Evolutionary conservation across 176 grass and related monocot genomes (phyloP), one percentile per base, ranked within the genome.

Genomic region (Puccinellia tenuiflora): DNA sequence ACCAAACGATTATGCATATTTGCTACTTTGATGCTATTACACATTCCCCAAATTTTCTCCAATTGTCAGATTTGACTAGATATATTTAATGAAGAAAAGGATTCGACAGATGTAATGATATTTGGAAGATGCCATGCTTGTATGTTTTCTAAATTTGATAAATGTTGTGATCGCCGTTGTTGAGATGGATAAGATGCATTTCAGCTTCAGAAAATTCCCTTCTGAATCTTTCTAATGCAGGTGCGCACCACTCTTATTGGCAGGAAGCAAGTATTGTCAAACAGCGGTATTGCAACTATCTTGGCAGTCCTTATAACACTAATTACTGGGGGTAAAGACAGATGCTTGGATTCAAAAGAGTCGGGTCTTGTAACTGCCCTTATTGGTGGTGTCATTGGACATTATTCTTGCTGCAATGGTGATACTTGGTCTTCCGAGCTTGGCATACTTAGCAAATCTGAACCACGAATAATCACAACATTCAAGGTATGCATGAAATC

Each of bases 401-500:
- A 99, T 79, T 96, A 96, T 90, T 83, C 96, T 54, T 99, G 96
- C 77, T 95, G 90, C 83, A 96, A 96, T 88, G 96, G 96, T 62
- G 96, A 99, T 79, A 99, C 93, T 21, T 99, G 96, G 96, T 99
- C 96, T 74, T 99, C 96, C 42, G 91, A 99, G 74, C 92, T 99
- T 73, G 96, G 91, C 38, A 88, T 96, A 77, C 85, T 99, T 81
- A 99, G 96, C 85, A 93, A 90, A 85, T 84, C 83, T 26, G 91
- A 99, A 53, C 93, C 93, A 9, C 81, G 89, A 26, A 86, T 93
- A 81, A 98, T 98, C 48, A 98, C 91, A 39, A 96, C 87, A 68
- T 88, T 98, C 47, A 98, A 95, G 89, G 91, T 98, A 83, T 25
- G 11, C 3, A 66, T 20, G 42, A 56, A 24, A 78, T 63, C 48